Conservation (phyloP, 345 rosid genomes). For the Eucalyptus viminalis region DNA sequence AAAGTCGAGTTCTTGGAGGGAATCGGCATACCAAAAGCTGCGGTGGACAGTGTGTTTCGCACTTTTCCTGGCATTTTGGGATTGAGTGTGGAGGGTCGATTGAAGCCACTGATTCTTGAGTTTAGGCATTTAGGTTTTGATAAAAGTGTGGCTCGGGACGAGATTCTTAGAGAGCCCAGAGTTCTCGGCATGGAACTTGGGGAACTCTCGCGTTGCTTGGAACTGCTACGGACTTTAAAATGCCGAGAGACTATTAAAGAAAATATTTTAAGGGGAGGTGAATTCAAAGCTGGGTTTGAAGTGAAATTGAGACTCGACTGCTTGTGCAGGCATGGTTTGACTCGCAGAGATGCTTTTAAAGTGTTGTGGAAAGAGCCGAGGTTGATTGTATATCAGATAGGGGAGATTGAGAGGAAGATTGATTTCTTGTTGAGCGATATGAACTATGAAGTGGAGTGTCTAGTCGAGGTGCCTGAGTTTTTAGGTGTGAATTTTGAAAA, state of each 20-base stretch:
- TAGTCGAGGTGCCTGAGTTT: conserved; percentile 74
- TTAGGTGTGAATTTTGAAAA: conserved; percentile 69
- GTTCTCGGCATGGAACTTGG: conserved; percentile 69
- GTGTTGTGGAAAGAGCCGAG: conserved; percentile 81
- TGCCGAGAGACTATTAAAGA: conserved; percentile 46
- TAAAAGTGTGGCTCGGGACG: conserved; percentile 27
- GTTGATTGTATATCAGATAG: conserved; percentile 40
- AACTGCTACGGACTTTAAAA: conserved; percentile 37
- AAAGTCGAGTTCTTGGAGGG: conserved; percentile 40
- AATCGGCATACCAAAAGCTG: conserved; percentile 21
- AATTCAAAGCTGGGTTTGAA: conserved; percentile 57
- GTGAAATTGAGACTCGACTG: conserved; percentile 72
- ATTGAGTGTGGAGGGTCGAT: conserved; percentile 29
- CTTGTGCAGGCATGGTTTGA: conserved; percentile 63
- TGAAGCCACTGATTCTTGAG: conserved; percentile 55
- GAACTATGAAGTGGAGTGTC: conserved; percentile 27
- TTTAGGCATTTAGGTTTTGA: conserved; percentile 48
- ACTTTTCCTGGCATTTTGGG: conserved; percentile 41
- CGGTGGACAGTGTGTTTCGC: conserved; percentile 32
- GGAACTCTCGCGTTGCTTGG: conserved; percentile 59
- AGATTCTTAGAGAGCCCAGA: conserved; percentile 49
- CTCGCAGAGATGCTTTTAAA: conserved; percentile 61
- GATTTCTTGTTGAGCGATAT: conserved; percentile 40
- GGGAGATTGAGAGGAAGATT: conserved; percentile 63
- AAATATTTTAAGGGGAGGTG: conserved; percentile 35